A percentile compares a stretch with the other conserved stretches of the same genome.
Evolutionary conservation across 2,329 filamentous ascomycete species (phyloP).

Genomic region (Hypoxylon sp.): DNA sequence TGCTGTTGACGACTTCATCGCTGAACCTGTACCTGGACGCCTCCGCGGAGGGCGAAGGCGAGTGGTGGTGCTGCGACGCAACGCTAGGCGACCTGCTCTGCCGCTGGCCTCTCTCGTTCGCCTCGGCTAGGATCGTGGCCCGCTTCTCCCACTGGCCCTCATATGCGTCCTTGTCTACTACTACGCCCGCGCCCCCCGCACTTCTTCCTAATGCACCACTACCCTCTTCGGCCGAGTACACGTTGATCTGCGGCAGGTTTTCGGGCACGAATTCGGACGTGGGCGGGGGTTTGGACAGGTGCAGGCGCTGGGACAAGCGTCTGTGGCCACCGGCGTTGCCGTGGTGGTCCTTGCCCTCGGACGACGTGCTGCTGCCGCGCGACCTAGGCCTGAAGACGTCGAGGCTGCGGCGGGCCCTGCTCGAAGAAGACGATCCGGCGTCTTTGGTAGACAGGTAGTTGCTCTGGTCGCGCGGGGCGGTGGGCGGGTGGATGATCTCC

Average conservation of each 20-base stretch:
- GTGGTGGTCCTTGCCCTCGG: conserved; percentile 55
- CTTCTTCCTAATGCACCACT: conserved; percentile 47
- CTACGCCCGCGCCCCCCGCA: conserved; percentile 19
- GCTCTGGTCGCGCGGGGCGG: conserved; percentile 48
- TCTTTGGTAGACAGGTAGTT: conserved; percentile 52
- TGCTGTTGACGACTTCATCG: conserved; percentile 29
- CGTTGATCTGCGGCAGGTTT: conserved; percentile 81
- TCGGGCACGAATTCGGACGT: conserved; percentile 82
- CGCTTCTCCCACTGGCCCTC: conserved; percentile 93
- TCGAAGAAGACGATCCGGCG: conserved; percentile 42
- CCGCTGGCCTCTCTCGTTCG: conserved; percentile 66
- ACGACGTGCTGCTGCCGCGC: conserved; percentile 65
- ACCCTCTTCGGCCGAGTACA: conserved; percentile 56
- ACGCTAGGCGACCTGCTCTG: conserved; percentile 55
- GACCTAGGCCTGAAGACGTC: conserved; percentile 64
- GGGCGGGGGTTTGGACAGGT: conserved; percentile 70
- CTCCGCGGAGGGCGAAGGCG: conserved; percentile 50
- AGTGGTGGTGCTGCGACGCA: conserved; percentile 33
- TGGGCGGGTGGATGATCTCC: conserved; percentile 82
- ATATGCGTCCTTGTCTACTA: conserved; percentile 56
- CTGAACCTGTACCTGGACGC: conserved; percentile 52
- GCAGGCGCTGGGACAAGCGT: conserved; percentile 78
- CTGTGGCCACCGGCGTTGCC: conserved; percentile 47
- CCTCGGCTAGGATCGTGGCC: conserved; percentile 86
- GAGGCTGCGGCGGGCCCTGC: conserved; percentile 60